These are phyloP conservation scores for Trichoderma cornu-damae DNA, from an alignment of 2,329 filamentous ascomycete genomes.

Conservation along the genomic window DNA sequence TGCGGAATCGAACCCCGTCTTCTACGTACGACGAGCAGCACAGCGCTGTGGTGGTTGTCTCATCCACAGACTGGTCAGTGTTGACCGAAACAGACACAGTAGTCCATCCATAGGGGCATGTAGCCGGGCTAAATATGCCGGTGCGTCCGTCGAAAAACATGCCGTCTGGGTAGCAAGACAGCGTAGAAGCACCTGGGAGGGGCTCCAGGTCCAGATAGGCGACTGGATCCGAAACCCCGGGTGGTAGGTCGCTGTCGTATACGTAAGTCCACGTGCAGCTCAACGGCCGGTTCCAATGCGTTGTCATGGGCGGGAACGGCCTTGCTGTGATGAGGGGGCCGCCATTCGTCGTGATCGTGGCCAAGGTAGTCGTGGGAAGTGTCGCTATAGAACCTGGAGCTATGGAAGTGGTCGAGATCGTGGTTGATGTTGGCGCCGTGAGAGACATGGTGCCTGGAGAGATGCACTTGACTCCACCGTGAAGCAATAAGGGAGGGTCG, in stretches of 20 bases:
- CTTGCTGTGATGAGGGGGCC: constrained; percentile 20
- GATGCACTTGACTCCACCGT: not conserved
- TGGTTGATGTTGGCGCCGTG: constrained; percentile 1
- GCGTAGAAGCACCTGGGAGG: constrained; percentile 32
- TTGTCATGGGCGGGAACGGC: constrained; percentile 36
- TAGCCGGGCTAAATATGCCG: constrained; percentile 38
- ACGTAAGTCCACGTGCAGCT: constrained; percentile 39
- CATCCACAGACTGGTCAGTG: constrained; percentile 26
- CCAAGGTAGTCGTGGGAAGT: constrained; percentile 18
- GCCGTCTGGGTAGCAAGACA: constrained; percentile 39
- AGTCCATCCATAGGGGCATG: constrained; percentile 39
- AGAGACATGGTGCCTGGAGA: constrained; percentile 18
- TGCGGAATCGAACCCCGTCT: not conserved
- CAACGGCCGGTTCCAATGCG: constrained; percentile 34
- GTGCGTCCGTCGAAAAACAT: constrained; percentile 37
- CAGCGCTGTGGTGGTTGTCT: constrained; percentile 37
- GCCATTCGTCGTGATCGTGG: constrained; percentile 5
- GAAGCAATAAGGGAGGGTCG: not conserved
- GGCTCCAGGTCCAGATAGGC: constrained; percentile 38
- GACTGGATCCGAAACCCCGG: constrained; percentile 28
- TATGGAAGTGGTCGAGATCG: not conserved
- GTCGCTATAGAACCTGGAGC: constrained; percentile 11
- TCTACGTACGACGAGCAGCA: constrained; percentile 39
- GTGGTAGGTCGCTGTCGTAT: constrained; percentile 25
- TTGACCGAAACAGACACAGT: constrained; percentile 33